These are phyloP conservation scores for Irpex rosettiformis DNA, from an alignment of 1,284 basidiomycete species.

Conservation along the genomic window DNA sequence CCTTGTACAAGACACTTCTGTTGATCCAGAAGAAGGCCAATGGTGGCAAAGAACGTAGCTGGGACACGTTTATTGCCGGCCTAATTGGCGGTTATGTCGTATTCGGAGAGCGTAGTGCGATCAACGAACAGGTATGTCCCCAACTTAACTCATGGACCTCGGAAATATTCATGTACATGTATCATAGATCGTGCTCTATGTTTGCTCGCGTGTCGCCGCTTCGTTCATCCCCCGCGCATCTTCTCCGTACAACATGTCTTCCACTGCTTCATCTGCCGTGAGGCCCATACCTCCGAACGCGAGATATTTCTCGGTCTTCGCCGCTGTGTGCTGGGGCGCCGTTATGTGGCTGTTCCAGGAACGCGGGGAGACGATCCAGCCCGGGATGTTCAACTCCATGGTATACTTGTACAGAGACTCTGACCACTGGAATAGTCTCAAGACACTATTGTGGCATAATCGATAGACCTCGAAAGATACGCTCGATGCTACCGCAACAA, in stretches of 20 bases:
- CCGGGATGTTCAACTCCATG: slow-evolving; percentile 90
- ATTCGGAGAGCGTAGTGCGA: slow-evolving; percentile 93
- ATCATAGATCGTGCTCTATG: slow-evolving; percentile 94
- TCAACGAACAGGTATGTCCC: slow-evolving; percentile 90
- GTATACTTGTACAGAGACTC: slow-evolving; percentile 80
- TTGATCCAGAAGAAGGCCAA: slow-evolving; percentile 80
- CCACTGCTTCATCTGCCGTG: slow-evolving; percentile 37
- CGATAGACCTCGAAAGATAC: slow-evolving; percentile 34
- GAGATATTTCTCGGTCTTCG: slow-evolving; percentile 83
- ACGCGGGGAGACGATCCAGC: slow-evolving; percentile 84
- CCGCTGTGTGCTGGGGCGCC: slow-evolving; percentile 91
- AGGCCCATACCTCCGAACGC: slow-evolving; percentile 80
- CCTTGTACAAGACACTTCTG: slow-evolving; percentile 87
- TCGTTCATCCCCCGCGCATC: slow-evolving; percentile 80
- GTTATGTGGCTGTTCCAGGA: slow-evolving; percentile 97
- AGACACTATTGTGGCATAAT: slow-evolving; percentile 79
- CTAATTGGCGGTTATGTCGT: slow-evolving; percentile 90
- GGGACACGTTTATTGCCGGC: slow-evolving; percentile 93
- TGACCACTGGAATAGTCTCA: slow-evolving; percentile 66
- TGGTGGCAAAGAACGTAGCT: slow-evolving; percentile 75
- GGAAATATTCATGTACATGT: background rate
- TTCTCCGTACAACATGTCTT: slow-evolving; percentile 38
- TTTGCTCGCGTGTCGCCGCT: slow-evolving; percentile 84
- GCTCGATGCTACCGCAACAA: no score
- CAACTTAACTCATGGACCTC: background rate